phyloP scores from a whole-genome alignment of 352 stramenopile species.

The Phytophthora litchii region DNA sequence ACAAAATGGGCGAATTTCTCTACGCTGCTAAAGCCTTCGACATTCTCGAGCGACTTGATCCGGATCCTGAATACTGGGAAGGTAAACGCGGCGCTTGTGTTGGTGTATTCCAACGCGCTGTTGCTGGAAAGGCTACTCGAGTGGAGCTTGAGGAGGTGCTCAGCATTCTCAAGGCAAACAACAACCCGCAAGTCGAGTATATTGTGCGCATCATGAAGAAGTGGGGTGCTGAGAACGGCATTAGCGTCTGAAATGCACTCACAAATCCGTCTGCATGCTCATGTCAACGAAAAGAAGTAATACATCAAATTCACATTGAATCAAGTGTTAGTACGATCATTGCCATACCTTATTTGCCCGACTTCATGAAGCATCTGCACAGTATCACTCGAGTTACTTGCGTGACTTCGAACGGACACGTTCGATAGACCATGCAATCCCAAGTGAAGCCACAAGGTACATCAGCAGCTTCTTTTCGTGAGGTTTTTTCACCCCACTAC shows the following conservation, averaged over 20 bases:
- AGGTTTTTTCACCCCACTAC: constrained; percentile 47
- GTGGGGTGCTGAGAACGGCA: constrained; percentile 91
- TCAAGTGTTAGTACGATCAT: constrained; percentile 7
- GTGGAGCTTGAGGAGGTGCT: constrained; percentile 92
- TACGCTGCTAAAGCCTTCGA: constrained; percentile 96
- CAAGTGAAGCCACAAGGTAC: constrained; percentile 72
- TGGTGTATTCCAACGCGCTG: constrained; percentile 94
- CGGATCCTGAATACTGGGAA: constrained; percentile 96
- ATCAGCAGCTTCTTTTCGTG: constrained; percentile 63
- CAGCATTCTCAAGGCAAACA: constrained; percentile 93
- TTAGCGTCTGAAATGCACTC: constrained; percentile 61
- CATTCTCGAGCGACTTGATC: constrained; percentile 94
- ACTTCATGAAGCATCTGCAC: too few relatives aligned
- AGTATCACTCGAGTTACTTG: constrained; percentile 14
- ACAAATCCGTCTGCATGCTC: too few relatives aligned
- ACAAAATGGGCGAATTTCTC: constrained; percentile 96
- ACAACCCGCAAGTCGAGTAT: constrained; percentile 96
- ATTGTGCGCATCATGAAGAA: constrained; percentile 97
- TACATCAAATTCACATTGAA: constrained; percentile 14
- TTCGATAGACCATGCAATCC: constrained; percentile 60
- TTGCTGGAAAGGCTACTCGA: constrained; percentile 90
- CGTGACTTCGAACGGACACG: constrained; percentile 48
- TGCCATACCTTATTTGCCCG: constrained; percentile 10
- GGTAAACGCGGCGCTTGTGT: constrained; percentile 95
- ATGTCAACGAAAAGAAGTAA: constrained; percentile 13